phyloP scores from a whole-genome alignment of 345 rosid species.

The Rubroshorea leprosula region DNA sequence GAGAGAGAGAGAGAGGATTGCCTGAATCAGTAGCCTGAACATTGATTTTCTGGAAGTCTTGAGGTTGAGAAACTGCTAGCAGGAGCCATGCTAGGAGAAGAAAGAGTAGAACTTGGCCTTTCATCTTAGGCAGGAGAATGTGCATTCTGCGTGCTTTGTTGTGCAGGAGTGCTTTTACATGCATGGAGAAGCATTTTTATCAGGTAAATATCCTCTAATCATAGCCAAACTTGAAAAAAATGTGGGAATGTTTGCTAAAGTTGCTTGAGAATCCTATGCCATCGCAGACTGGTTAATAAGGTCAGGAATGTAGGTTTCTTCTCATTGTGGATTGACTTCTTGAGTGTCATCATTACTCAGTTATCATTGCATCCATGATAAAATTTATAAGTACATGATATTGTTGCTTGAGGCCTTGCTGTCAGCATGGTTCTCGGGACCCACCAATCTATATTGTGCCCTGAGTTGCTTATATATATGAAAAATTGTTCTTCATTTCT shows the following conservation, averaged over 20 bases:
- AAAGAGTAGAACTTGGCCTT: constrained; percentile 17
- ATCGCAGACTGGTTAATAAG: constrained; percentile 14
- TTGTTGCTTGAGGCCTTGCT: constrained; percentile 26
- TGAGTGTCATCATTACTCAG: constrained; percentile 27
- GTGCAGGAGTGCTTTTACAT: constrained; percentile 13
- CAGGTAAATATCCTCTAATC: constrained; percentile 23
- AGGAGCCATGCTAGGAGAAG: constrained; percentile 37
- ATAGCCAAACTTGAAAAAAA: constrained; percentile 33
- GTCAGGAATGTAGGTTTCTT: constrained; percentile 29
- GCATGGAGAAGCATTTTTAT: constrained; percentile 24
- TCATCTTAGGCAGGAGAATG: constrained; percentile 29
- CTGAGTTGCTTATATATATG: constrained; percentile 5
- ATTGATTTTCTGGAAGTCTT: constrained; percentile 13
- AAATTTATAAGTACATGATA: constrained; percentile 13
- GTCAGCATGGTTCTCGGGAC: constrained; percentile 22
- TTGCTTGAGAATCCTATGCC: constrained; percentile 46
- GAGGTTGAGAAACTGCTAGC: constrained; percentile 23
- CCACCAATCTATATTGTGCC: constrained; percentile 15
- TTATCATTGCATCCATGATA: constrained; percentile 43
- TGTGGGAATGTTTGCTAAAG: constrained; percentile 29
- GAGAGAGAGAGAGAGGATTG: constrained; percentile 15
- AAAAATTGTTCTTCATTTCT: neutral
- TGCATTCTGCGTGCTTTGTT: constrained; percentile 21
- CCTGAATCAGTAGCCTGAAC: constrained; percentile 47
- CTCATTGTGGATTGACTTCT: constrained; percentile 53